Percentiles rank a stretch among this genome's conserved stretches.
These are phyloP conservation scores for Lablab purpureus DNA, from an alignment of 306 rosid genomes.

Conservation along the genomic window DNA sequence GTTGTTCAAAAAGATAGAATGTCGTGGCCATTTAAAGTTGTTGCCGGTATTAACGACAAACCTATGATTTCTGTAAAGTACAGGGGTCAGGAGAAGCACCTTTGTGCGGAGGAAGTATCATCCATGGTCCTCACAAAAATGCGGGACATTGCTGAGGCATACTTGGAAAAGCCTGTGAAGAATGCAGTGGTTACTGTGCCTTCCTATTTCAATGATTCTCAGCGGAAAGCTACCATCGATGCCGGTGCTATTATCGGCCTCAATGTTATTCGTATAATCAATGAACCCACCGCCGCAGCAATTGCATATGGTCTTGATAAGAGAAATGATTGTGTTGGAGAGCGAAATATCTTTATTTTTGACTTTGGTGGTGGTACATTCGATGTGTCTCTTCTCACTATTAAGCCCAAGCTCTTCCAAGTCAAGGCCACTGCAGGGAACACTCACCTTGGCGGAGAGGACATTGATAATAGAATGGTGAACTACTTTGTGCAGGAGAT, in stretches of 20 bases:
- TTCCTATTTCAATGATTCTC: constrained; percentile 58
- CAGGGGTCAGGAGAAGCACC: constrained; percentile 34
- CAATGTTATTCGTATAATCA: constrained; percentile 28
- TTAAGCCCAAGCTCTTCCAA: neutral
- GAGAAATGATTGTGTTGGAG: neutral
- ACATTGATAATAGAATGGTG: constrained; percentile 18
- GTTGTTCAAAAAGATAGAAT: constrained; percentile 34
- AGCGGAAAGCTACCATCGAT: constrained; percentile 21
- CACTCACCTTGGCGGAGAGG: constrained; percentile 25
- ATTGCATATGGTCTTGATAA: constrained; percentile 35
- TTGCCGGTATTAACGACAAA: constrained; percentile 50
- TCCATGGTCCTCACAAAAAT: neutral
- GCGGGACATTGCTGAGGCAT: neutral
- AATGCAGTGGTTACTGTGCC: constrained; percentile 57
- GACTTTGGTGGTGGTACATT: constrained; percentile 42
- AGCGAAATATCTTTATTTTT: constrained; percentile 23
- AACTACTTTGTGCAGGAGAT: constrained; percentile 24
- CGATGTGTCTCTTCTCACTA: constrained; percentile 37
- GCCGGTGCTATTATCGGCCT: constrained; percentile 42
- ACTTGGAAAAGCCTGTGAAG: neutral
- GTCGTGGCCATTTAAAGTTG: constrained; percentile 62
- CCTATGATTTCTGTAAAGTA: constrained; percentile 56
- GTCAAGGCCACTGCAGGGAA: constrained; percentile 37
- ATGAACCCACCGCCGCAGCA: constrained; percentile 34
- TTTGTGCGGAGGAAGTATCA: neutral